These are phyloP conservation scores for Scenedesmus sp. DNA, from an alignment of 163 green algal genomes.

Conservation along the genomic window DNA sequence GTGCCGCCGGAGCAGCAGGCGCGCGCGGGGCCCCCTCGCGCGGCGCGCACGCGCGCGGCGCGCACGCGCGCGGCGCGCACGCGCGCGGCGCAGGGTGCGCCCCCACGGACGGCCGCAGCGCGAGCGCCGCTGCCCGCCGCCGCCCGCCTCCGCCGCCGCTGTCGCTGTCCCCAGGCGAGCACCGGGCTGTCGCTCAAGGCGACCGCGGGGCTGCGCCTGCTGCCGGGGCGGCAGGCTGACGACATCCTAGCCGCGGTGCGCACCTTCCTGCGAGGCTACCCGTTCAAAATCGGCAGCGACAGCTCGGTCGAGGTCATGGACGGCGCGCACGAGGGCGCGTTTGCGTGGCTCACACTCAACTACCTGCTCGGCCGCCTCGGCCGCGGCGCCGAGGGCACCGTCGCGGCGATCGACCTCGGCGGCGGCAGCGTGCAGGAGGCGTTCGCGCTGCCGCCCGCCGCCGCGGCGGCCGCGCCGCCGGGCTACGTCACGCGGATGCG, in stretches of 20 bases:
- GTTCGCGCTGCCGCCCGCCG: constrained; percentile 77
- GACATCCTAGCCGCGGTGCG: constrained; percentile 77
- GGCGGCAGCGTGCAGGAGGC: constrained; percentile 95
- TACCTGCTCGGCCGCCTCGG: constrained; percentile 93
- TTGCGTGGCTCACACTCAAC: constrained; percentile 98
- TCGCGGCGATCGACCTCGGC: constrained; percentile 95
- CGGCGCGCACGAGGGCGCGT: constrained; percentile 94
- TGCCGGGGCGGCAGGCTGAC: constrained; percentile 87
- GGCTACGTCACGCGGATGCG: constrained; percentile 83
- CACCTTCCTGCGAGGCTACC: constrained; percentile 63
- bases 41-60: not conserved
- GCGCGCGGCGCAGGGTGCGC: no score
- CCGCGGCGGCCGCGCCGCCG: constrained; percentile 69
- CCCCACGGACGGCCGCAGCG: no score
- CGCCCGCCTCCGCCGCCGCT: not conserved
- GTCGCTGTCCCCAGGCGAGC: constrained; percentile 47
- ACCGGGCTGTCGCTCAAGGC: constrained; percentile 91
- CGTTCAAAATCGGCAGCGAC: constrained; percentile 73
- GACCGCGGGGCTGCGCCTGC: constrained; percentile 94
- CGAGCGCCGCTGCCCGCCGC: not conserved
- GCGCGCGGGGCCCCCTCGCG: not conserved
- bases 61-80: no score
- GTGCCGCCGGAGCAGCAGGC: constrained; percentile 80
- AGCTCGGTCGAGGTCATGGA: constrained; percentile 91
- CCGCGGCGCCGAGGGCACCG: constrained; percentile 66